Base-by-base conservation (phyloP, 768 basidiomycete genomes). In the Rhodotorula babjevae region DNA sequence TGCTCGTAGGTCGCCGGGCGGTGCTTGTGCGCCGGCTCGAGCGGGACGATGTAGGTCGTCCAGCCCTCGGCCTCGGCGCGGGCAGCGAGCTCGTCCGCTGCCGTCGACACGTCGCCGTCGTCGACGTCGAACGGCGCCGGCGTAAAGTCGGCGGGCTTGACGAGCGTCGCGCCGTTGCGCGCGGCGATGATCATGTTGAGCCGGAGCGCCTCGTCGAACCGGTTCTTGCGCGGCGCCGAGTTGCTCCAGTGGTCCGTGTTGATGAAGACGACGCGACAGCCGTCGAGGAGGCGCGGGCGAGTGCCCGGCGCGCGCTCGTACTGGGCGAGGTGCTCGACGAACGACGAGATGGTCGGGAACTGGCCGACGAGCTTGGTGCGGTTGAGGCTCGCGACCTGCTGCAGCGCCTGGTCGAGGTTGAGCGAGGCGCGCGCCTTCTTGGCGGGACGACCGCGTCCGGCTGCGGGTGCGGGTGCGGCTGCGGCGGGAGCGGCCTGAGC, bases 11-110 rank as follows among this genome's bases (percentile, higher is more conserved):
- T 65, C 12, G 68, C 52, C 33, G 40, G 9, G 11, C 71, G 67
- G 15, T 33, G 40, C 9, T 14, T 46, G 44, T 46, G 25, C 21
- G 52, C 3, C 1, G 61, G 63, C 27, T 49, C 47, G 58, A 61
- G 55, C 15, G 65, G 65, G 58, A 74, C 44, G 73, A 74, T 57
- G 63, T 74, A 68, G n/a, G 73, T 74, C 52, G 73, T 70, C 73
- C 68, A 70, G 7, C n/a, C 29, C 49, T 68, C 71, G 1, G 0
- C 2, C 9, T 40, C 67, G 27, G 71, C 71, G 10, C n/a, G 67
- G 0, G 53, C 59, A 14, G 53, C n/a, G 44, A 46, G 44, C 18
- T 12, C 18, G 27, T 55, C 53, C 7, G 29, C 12, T 12, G n/a
- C 4, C 14, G n/a, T 15, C 53, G 53, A 12, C 9, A n/a, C 6